phyloP scores from a whole-genome alignment of 768 basidiomycete genomes.

The Antrodiella citrinella region DNA sequence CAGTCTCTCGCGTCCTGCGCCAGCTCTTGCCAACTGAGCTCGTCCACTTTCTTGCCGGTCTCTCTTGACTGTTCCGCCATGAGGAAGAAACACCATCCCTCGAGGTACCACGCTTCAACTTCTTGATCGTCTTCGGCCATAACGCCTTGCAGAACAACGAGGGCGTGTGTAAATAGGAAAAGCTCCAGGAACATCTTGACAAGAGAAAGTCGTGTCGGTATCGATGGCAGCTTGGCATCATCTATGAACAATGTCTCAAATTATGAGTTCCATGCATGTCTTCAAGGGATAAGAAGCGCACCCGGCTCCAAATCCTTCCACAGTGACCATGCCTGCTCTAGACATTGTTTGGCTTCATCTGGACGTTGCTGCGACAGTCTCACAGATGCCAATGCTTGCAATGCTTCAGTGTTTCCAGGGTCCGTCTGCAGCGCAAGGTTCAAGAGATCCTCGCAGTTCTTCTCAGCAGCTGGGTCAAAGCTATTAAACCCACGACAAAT shows the following conservation, averaged over 20 bases:
- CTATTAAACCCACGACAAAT: conserved; percentile 33
- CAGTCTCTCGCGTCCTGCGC: conserved; percentile 73
- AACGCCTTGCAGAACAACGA: conserved; percentile 70
- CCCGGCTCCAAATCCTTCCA: conserved; percentile 66
- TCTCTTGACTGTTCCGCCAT: conserved; percentile 68
- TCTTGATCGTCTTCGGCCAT: conserved; percentile 79
- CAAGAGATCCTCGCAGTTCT: conserved; percentile 74
- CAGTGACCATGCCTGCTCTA: conserved; percentile 57
- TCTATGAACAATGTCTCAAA: no score
- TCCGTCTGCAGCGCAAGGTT: conserved; percentile 65
- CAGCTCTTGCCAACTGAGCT: conserved; percentile 68
- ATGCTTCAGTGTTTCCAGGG: conserved; percentile 68
- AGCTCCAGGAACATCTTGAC: conserved; percentile 83
- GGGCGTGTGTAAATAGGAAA: conserved; percentile 57
- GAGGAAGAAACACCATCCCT: conserved; percentile 90
- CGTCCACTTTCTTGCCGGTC: conserved; percentile 34
- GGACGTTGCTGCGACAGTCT: conserved; percentile 81
- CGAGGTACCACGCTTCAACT: conserved; percentile 89
- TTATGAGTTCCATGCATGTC: no score
- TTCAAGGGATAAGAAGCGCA: conserved; percentile 16
- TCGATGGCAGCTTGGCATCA: conserved; percentile 59
- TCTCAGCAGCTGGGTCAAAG: conserved; percentile 74
- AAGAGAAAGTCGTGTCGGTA: conserved; percentile 63
- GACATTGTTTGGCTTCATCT: conserved; percentile 68
- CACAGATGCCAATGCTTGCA: conserved; percentile 77